Evolutionary conservation across 495 filamentous ascomycete genomes (phyloP).

Genomic region (Lepidopterella palustris): DNA sequence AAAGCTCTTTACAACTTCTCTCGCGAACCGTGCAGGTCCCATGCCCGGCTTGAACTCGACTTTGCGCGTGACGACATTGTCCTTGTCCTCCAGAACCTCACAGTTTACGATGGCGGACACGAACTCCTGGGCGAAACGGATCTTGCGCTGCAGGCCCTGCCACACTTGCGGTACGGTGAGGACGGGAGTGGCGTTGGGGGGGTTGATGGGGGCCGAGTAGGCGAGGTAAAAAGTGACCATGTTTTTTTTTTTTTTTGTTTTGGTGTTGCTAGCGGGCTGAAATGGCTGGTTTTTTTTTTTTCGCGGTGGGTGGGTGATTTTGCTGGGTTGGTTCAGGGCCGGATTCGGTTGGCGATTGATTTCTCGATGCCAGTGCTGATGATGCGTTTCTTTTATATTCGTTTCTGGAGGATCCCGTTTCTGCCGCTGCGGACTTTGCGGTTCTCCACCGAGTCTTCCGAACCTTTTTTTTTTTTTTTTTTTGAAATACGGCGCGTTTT

Average conservation of each 20-base stretch:
- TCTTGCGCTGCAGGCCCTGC: slow-evolving; percentile 47
- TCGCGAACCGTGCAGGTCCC: slow-evolving; percentile 10
- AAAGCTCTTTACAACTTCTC: slow-evolving; percentile 24
- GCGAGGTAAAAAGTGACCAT: slow-evolving; percentile 43
- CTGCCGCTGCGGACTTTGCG: not conserved
- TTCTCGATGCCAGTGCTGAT: too few relatives aligned
- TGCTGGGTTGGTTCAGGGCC: too few relatives aligned
- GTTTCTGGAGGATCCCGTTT: too few relatives aligned
- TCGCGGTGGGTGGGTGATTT: too few relatives aligned
- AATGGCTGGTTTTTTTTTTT: too few relatives aligned
- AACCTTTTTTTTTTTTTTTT: too few relatives aligned
- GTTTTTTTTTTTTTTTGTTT: not conserved
- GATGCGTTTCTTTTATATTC: too few relatives aligned
- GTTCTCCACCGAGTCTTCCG: not conserved
- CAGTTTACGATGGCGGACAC: slow-evolving; percentile 44
- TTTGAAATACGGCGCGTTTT: not conserved
- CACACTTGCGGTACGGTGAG: slow-evolving; percentile 46
- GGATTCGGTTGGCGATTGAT: too few relatives aligned
- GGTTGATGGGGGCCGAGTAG: slow-evolving; percentile 50
- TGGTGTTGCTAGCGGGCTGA: not conserved
- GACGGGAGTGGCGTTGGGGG: slow-evolving; percentile 36
- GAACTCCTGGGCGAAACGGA: slow-evolving; percentile 46
- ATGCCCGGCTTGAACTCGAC: slow-evolving; percentile 17
- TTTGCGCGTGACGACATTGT: slow-evolving; percentile 12
- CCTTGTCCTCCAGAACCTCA: slow-evolving; percentile 37